phyloP scores from a whole-genome alignment of 2,329 filamentous ascomycete species.

The Didymella glomerata region DNA sequence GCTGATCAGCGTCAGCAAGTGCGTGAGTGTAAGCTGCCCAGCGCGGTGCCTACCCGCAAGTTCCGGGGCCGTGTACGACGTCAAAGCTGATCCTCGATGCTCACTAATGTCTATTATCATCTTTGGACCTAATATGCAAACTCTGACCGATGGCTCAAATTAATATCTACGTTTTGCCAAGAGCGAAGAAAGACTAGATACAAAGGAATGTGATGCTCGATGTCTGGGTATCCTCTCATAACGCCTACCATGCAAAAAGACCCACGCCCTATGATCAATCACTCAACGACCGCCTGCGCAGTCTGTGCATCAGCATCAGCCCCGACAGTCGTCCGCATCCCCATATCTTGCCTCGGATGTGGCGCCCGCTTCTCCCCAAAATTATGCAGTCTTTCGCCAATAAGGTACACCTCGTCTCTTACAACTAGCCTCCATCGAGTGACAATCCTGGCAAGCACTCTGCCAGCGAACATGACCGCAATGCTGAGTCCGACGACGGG shows the following conservation, averaged over 20 bases:
- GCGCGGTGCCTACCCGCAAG: not conserved
- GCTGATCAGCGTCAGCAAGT: too few species aligned
- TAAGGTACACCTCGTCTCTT: conserved; percentile 93
- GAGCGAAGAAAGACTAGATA: not conserved
- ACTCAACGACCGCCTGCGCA: not conserved
- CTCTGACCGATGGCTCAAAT: not conserved
- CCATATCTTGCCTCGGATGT: conserved; percentile 11
- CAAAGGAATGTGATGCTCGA: conserved; percentile 14
- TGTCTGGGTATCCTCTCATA: conserved; percentile 16
- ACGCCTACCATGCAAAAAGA: conserved; percentile 11
- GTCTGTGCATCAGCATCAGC: not conserved
- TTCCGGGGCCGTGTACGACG: not conserved
- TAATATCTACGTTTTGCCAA: not conserved
- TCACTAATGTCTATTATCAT: not conserved
- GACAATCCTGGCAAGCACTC: conserved; percentile 64
- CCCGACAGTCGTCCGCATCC: not conserved
- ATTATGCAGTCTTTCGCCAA: conserved; percentile 94
- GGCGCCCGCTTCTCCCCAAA: conserved; percentile 69
- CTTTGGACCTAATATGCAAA: not conserved
- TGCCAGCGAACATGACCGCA: conserved; percentile 61
- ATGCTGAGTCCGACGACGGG: conserved; percentile 65
- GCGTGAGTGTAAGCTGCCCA: conserved; percentile 6
- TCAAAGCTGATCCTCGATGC: too few species aligned
- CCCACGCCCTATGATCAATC: not conserved
- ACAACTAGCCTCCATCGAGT: conserved; percentile 81